phyloP scores from a whole-genome alignment of 208 protist genomes.

The Naegleria gruberi region DNA sequence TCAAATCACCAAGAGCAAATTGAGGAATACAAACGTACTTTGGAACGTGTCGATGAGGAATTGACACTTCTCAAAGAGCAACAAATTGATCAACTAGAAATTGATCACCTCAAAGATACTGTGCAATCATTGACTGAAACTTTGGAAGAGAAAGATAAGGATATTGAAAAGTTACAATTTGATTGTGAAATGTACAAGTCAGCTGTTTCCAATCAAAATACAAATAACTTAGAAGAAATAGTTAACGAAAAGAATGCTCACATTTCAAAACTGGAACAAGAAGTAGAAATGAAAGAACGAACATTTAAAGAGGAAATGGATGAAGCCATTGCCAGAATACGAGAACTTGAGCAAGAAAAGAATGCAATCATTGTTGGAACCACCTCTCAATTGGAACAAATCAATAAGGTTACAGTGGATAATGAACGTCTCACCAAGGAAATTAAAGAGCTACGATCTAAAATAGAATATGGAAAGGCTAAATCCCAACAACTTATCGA shows the following conservation, averaged over 20 bases:
- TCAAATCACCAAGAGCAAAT: too few relatives aligned
- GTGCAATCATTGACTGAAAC: too few relatives aligned
- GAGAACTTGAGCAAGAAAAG: background rate
- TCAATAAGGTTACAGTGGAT: background rate
- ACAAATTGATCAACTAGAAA: too few relatives aligned
- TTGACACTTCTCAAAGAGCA: too few relatives aligned
- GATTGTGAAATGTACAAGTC: too few relatives aligned
- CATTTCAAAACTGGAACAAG: background rate
- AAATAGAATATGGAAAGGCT: background rate
- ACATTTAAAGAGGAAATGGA: background rate
- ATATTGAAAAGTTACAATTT: too few relatives aligned
- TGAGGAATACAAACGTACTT: too few relatives aligned
- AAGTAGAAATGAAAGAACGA: background rate
- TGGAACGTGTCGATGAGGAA: too few relatives aligned
- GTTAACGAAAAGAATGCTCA: background rate
- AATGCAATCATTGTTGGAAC: background rate
- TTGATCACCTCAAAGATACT: too few relatives aligned
- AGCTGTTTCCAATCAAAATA: too few relatives aligned
- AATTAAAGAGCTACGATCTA: background rate
- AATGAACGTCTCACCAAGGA: background rate
- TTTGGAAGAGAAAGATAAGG: too few relatives aligned
- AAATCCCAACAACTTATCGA: background rate
- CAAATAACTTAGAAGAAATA: background rate
- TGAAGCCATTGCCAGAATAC: background rate
- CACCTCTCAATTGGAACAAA: background rate